Base-by-base conservation (phyloP, 345 rosid genomes). In the Euphorbia lathyris region DNA sequence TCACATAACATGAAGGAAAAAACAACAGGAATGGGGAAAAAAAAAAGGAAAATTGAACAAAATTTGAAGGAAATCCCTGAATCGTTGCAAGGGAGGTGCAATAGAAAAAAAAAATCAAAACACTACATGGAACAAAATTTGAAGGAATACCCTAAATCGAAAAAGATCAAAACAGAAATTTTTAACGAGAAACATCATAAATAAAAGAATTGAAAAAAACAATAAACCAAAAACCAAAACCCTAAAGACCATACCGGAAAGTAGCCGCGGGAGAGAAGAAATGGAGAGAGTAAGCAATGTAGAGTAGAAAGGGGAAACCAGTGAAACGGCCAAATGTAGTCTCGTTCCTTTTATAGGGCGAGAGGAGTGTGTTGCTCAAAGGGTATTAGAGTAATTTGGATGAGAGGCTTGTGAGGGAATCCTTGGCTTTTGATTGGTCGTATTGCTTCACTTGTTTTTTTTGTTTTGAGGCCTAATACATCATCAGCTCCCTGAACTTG, bases 401-500 rank as follows among this genome's bases (percentile, higher is more conserved):
- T 23, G 8, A 36, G 29, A 20, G 51, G 52, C 78, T 75, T 69
- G 43, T 25, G 9, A 32, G 0, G 45, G 40, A 75, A 69, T 75
- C 66, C 66, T 25, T 50, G 10, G 66, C 53, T 63, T 69, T 22
- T 69, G 55, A 75, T 75, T 69, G 78, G 74, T 50, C 32, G 0
- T 40, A 20, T 69, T 57, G 17, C 72, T 40, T 38, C 67, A 40
- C n/a, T 8, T 36, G 13, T 17, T 65, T 23, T 65, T n/a, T n/a
- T n/a, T n/a, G n/a, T n/a, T n/a, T n/a, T n/a, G n/a, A n/a, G n/a
- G n/a, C n/a, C n/a, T n/a, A n/a, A n/a, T n/a, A n/a, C n/a, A n/a
- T n/a, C n/a, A n/a, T n/a, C n/a, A n/a, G n/a, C n/a, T n/a, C n/a
- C n/a, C n/a, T n/a, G n/a, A n/a, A n/a, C n/a, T n/a, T n/a, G n/a